Evolutionary conservation across 441 rosid species (phyloP), one percentile per base, ranked within the genome.

Genomic region (Adansonia rubrostipa): DNA sequence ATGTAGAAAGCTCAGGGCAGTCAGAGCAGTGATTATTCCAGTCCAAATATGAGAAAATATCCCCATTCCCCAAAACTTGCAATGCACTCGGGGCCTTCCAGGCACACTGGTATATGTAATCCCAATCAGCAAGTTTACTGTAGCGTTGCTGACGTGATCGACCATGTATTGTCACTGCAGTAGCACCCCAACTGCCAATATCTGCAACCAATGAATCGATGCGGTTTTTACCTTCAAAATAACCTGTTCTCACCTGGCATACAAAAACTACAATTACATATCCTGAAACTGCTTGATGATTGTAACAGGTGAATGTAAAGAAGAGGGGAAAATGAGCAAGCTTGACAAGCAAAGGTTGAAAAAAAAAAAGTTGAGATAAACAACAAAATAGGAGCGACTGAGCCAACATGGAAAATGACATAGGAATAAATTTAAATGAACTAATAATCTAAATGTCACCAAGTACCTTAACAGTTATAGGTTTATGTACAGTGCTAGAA

Each of bases 131-230:
- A 88, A 88, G 89, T 80, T 92, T 93, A 85, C 95, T 91, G 73
- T 95, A 95, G 28, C 97, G 97, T 76, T 95, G 99, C 77, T 95
- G 98, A 67, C 99, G 91, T 83, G 99, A 80, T 81, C 98, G 87
- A 53, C 99, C 99, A 85, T 95, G 99, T 75, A 95, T 80, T 53
- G 97, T 92, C 73, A 96, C 85, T 73, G 97, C 97, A 87, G 80
- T 87, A 80, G 95, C 89, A 48, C 98, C 99, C 98, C 98, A 96
- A 19, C 77, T 82, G 73, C 89, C 88, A 15, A 96, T 87, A 81
- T 91, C 95, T 0, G 87, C 90, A 68, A 96, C 89, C 79, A 93
- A 77, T 15, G 97, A 92, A 78, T 96, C 97, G 9, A 93, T 83
- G 50, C 97, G 88, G 80, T 88, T 91, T 82, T 90, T 91, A 65